Evolutionary conservation across 1,284 basidiomycete species (phyloP).

Genomic region (Volvariella volvacea): DNA sequence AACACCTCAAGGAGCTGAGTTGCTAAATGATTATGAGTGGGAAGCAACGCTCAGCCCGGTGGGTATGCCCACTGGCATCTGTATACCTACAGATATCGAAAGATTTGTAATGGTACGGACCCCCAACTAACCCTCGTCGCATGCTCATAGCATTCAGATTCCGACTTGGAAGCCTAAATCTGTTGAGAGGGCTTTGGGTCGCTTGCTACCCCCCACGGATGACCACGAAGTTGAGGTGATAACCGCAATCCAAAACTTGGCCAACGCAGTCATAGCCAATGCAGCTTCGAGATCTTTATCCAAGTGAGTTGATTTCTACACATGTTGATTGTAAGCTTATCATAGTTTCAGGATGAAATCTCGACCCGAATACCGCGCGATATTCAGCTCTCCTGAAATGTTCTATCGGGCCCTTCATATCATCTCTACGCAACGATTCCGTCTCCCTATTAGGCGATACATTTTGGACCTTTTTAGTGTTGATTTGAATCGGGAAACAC

Average conservation of each 20-base stretch:
- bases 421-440: slow-evolving; percentile 84
- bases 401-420: slow-evolving; percentile 82
- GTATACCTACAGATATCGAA: slow-evolving; percentile 79
- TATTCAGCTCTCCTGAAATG: slow-evolving; percentile 74
- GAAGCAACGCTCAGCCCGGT: slow-evolving; percentile 83
- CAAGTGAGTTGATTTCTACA: slow-evolving; percentile 39
- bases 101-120: slow-evolving; percentile 71
- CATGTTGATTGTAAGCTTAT: not conserved
- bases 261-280: slow-evolving; percentile 94
- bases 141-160: slow-evolving; percentile 42
- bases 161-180: slow-evolving; percentile 63
- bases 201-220: slow-evolving; percentile 57
- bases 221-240: slow-evolving; percentile 83
- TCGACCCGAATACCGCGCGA: slow-evolving; percentile 65
- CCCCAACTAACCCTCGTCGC: not conserved
- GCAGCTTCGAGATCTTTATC: slow-evolving; percentile 84
- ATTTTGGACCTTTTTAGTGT: slow-evolving; percentile 91
- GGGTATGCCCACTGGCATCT: slow-evolving; percentile 86
- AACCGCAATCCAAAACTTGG: slow-evolving; percentile 87
- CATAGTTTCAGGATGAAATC: slow-evolving; percentile 64
- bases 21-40: slow-evolving; percentile 88
- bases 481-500: slow-evolving; percentile 57
- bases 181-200: slow-evolving; percentile 38
- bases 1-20: slow-evolving; percentile 44
- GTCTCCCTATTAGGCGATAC: slow-evolving; percentile 85